These are phyloP conservation scores for Diospyros kaki DNA, from an alignment of 148 eudicot genomes.

Conservation along the genomic window DNA sequence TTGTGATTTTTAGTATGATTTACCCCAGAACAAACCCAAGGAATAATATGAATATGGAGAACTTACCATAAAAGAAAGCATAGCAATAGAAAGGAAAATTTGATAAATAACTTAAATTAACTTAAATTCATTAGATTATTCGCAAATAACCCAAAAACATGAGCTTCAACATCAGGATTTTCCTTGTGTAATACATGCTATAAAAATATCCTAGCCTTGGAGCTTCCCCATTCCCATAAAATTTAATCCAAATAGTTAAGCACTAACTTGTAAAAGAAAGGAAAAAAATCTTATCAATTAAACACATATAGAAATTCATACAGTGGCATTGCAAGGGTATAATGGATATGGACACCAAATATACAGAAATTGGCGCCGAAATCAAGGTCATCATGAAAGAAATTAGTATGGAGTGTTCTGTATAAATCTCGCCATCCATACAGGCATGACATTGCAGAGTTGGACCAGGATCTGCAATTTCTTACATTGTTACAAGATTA, in stretches of 20 bases:
- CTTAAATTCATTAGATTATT: background rate
- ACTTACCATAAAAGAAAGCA: background rate
- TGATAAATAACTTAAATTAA: background rate
- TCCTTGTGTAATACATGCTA: no score
- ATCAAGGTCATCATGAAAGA: background rate
- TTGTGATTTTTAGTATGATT: no score
- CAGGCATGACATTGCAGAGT: background rate
- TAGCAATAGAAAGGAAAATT: background rate
- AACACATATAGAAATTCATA: background rate
- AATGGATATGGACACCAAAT: background rate
- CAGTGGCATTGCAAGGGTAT: background rate
- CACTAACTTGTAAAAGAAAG: background rate
- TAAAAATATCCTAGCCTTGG: background rate
- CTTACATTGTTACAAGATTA: background rate
- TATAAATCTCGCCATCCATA: background rate
- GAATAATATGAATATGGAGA: background rate
- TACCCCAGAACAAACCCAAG: background rate
- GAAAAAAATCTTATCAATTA: background rate
- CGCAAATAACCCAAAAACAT: constrained; percentile 4
- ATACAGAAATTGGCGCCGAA: background rate
- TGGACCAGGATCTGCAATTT: background rate
- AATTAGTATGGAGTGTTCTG: background rate
- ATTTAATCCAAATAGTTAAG: background rate
- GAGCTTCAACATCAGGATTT: background rate
- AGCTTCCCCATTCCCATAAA: background rate